Evolutionary conservation across 768 basidiomycete species (phyloP).

Genomic region (Mycena galopus): DNA sequence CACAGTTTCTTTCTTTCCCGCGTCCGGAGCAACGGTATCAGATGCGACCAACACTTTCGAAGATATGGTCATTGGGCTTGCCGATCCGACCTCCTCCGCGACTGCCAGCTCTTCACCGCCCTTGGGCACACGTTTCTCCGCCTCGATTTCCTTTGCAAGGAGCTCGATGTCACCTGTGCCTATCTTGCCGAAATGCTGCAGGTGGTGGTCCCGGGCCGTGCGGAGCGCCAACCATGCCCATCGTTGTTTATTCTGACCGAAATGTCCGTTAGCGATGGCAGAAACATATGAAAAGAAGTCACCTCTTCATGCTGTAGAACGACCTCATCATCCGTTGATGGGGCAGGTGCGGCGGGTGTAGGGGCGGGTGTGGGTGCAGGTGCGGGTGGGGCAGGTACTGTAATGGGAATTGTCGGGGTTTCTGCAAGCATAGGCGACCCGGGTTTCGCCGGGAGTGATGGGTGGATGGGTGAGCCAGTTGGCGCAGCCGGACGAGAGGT

Average conservation of each 20-base stretch:
- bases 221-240: constrained; percentile 88
- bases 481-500: constrained; percentile 48
- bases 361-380: constrained; percentile 38
- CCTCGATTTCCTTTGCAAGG: constrained; percentile 65
- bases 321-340: constrained; percentile 37
- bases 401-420: constrained; percentile 34
- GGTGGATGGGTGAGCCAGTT: constrained; percentile 66
- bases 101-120: constrained; percentile 51
- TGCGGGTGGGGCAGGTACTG: constrained; percentile 43
- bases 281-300: constrained; percentile 13
- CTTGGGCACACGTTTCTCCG: constrained; percentile 55
- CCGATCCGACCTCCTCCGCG: constrained; percentile 50
- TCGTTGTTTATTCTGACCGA: constrained; percentile 75
- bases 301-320: constrained; percentile 36
- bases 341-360: constrained; percentile 43
- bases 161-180: constrained; percentile 80
- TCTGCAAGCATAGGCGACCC: constrained; percentile 48
- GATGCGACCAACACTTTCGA: constrained; percentile 38
- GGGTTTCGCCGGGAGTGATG: constrained; percentile 81
- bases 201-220: constrained; percentile 76
- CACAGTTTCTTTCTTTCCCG: constrained; percentile 2
- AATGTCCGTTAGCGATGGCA: neutral
- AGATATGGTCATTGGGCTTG: constrained; percentile 46
- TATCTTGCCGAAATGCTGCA: constrained; percentile 86
- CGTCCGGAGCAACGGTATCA: constrained; percentile 30